Evolutionary conservation across 1,284 basidiomycete genomes (phyloP).

Genomic region (Ganoderma boninense): DNA sequence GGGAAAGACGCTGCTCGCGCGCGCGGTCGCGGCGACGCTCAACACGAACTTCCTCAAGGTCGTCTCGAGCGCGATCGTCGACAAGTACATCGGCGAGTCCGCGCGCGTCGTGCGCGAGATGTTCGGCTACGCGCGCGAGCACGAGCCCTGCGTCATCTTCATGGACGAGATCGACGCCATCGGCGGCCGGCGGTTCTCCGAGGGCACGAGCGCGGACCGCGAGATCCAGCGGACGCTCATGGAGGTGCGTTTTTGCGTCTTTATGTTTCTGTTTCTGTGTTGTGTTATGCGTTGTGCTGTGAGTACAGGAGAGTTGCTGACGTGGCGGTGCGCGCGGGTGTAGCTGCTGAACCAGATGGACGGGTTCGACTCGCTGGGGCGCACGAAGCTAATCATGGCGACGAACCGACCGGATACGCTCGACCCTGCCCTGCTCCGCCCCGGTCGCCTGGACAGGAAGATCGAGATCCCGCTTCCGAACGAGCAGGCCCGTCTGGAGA

Average conservation of each 20-base stretch:
- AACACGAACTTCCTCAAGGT: constrained; percentile 99
- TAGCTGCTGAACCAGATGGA: constrained; percentile 99
- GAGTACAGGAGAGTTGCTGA: neutral
- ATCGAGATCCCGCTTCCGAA: constrained; percentile 99
- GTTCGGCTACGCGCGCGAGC: constrained; percentile 97
- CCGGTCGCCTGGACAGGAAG: constrained; percentile 96
- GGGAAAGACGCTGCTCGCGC: constrained; percentile 94
- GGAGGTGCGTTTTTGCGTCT: constrained; percentile 78
- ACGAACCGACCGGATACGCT: constrained; percentile 97
- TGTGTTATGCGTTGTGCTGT: neutral
- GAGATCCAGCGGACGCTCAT: constrained; percentile 99
- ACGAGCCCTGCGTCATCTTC: constrained; percentile 99
- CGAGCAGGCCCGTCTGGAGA: constrained; percentile 94
- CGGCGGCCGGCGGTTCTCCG: constrained; percentile 95
- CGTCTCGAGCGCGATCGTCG: constrained; percentile 98
- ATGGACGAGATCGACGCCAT: constrained; percentile 99
- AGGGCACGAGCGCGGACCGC: constrained; percentile 97
- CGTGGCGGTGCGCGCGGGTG: neutral
- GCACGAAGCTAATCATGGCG: constrained; percentile 99
- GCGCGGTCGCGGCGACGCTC: constrained; percentile 95
- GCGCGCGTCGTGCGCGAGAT: constrained; percentile 96
- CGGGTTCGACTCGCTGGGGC: constrained; percentile 96
- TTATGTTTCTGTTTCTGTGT: neutral
- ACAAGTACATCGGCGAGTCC: constrained; percentile 99
- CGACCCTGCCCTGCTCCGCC: constrained; percentile 96